phyloP scores from a whole-genome alignment of 352 stramenopile species.

The Phytophthora citrophthora region DNA sequence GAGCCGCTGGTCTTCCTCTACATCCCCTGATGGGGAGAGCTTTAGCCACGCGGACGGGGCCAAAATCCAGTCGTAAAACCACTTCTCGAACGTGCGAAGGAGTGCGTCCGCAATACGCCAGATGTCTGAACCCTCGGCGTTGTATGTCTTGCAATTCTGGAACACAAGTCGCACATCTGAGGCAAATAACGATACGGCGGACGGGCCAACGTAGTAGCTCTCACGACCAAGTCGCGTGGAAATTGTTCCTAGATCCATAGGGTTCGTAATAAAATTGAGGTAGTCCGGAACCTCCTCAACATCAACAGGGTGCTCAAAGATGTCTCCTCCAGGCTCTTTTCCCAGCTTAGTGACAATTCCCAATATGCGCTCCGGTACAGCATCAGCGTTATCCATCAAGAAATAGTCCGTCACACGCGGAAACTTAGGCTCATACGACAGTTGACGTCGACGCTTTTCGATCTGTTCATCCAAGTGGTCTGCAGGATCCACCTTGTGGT shows the following conservation, averaged over 20 bases:
- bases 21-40: conserved; percentile 55
- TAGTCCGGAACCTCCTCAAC: conserved; percentile 86
- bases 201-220: conserved; percentile 85
- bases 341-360: conserved; percentile 84
- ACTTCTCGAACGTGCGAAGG: conserved; percentile 84
- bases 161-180: conserved; percentile 89
- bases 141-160: conserved; percentile 89
- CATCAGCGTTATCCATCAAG: conserved; percentile 76
- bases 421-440: conserved; percentile 58
- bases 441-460: conserved; percentile 67
- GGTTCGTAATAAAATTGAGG: conserved; percentile 87
- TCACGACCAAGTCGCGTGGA: conserved; percentile 67
- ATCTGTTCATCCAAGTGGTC: conserved; percentile 88
- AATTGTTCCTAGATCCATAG: conserved; percentile 90
- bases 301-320: conserved; percentile 84
- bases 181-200: conserved; percentile 76
- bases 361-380: conserved; percentile 69
- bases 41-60: conserved; percentile 83
- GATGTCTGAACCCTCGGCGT: conserved; percentile 83
- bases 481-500: conserved; percentile 81
- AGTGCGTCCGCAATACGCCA: conserved; percentile 75
- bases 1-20: conserved; percentile 52
- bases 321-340: conserved; percentile 84
- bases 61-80: conserved; percentile 88
- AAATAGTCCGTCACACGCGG: conserved; percentile 86